phyloP scores from a whole-genome alignment of 1,284 basidiomycete species.

The Cutaneotrichosporon sp. region DNA sequence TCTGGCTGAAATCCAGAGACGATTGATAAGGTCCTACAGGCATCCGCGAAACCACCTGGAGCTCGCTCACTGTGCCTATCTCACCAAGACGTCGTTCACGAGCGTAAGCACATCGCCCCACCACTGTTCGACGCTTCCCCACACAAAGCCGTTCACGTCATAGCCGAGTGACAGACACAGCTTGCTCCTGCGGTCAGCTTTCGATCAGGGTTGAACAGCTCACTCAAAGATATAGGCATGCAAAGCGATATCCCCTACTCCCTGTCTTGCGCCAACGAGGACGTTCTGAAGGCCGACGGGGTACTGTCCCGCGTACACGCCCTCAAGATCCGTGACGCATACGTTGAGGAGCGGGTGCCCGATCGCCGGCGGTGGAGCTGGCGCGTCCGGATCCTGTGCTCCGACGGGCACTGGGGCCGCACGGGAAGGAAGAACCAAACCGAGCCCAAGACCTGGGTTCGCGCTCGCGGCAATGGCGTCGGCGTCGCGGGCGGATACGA shows the following conservation, averaged over 20 bases:
- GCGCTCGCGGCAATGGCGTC: slow-evolving; percentile 48
- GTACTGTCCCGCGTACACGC: slow-evolving; percentile 66
- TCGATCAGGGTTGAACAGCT: neutral
- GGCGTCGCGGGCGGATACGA: slow-evolving; percentile 64
- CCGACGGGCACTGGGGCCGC: neutral
- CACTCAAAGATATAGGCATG: slow-evolving; percentile 60
- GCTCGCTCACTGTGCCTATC: too few relatives aligned
- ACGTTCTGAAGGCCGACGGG: slow-evolving; percentile 54
- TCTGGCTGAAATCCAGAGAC: too few relatives aligned
- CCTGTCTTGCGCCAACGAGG: slow-evolving; percentile 69
- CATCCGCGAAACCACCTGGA: too few relatives aligned
- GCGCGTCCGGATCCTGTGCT: neutral
- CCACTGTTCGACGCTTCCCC: slow-evolving; percentile 23
- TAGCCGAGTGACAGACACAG: slow-evolving; percentile 29
- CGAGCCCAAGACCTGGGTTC: slow-evolving; percentile 12
- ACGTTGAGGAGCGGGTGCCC: slow-evolving; percentile 65
- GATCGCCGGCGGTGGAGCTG: slow-evolving; percentile 16
- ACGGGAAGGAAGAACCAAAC: slow-evolving; percentile 4
- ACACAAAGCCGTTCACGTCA: slow-evolving; percentile 27
- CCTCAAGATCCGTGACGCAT: slow-evolving; percentile 71
- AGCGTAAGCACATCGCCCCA: slow-evolving; percentile 23
- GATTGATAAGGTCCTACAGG: too few relatives aligned
- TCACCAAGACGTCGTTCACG: slow-evolving; percentile 22
- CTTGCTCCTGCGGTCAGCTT: slow-evolving; percentile 2
- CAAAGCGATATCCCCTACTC: slow-evolving; percentile 64